phyloP scores from a whole-genome alignment of 1,284 basidiomycete species.

The Apiotrichum sp. region DNA sequence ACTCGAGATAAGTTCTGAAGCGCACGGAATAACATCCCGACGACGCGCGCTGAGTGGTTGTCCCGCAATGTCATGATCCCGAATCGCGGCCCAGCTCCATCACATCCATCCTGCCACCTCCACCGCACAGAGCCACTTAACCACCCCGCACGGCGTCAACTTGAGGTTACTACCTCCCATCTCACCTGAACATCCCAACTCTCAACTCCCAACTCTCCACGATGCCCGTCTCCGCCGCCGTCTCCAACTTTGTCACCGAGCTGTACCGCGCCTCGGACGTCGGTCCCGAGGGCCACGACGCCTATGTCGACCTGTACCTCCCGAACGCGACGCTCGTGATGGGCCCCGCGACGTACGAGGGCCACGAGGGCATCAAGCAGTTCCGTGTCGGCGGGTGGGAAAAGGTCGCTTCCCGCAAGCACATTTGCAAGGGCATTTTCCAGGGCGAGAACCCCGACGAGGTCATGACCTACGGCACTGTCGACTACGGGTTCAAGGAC shows the following conservation, averaged over 20 bases:
- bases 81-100: too few relatives aligned
- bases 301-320: conserved; percentile 23
- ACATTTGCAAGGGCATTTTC: conserved; percentile 23
- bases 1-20: too few relatives aligned
- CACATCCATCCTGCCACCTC: not conserved
- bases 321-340: conserved; percentile 22
- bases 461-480: conserved; percentile 24
- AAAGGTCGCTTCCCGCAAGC: conserved; percentile 21
- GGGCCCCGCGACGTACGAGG: conserved; percentile 23
- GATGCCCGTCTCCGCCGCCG: conserved; percentile 16
- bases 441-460: conserved; percentile 11
- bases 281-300: conserved; percentile 18
- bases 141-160: too few relatives aligned
- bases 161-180: not conserved
- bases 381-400: conserved; percentile 26
- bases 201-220: conserved; percentile 1
- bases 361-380: conserved; percentile 17
- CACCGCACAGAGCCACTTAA: not conserved
- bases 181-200: not conserved
- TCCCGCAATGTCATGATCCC: too few relatives aligned
- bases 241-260: conserved; percentile 19
- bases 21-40: too few relatives aligned
- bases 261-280: conserved; percentile 26
- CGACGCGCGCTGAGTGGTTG: too few relatives aligned
- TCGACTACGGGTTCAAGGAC: conserved; percentile 30